Base-by-base conservation (phyloP, 441 rosid genomes). In the Gossypium davidsonii region DNA sequence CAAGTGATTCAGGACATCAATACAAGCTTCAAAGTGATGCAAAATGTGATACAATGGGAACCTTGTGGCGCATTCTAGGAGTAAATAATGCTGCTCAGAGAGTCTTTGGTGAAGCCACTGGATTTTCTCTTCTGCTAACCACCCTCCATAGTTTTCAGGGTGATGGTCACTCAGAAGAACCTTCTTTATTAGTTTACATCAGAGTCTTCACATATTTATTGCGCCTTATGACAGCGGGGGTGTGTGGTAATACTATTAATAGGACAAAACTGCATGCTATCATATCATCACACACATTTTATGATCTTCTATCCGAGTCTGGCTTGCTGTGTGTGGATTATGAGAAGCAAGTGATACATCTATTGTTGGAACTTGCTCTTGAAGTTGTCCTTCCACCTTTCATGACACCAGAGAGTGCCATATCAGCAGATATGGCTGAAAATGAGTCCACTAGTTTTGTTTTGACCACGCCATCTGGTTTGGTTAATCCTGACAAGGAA, bases 41-140 rank as follows among this genome's bases (percentile, higher is more conserved):
- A 68, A 92, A 86, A 87, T 97, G 99, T 81, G 99, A 97, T 81
- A 90, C 88, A 42, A 92, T 97, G 98, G 97, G 99, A 52, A 83
- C 98, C 65, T 80, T 97, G 79, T 97, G 99, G 99, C 98, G 99
- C 55, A 89, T 94, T 79, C 74, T 97, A 78, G 97, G 99, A 62
- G 88, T 82, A 55, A 97, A 94, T 82, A 85, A 75, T 71, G 88
- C 94, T 76, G 94, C 97, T 53, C 97, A 94, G 82, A 88, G 86
- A 85, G 89, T 91, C 73, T 97, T 97, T 76, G 99, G 98, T 78
- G 99, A 97, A 85, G 88, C 94, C 77, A 91, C 97, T 71, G 99
- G 99, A 25, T 94, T 96, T 82, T 97, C 99, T 80, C 97, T 97
- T 86, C 86, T 97, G 80, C 80, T 94, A 81, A 97, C 99, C 63